Evolutionary conservation across 768 basidiomycete genomes (phyloP), one percentile per base, ranked within the genome.

Genomic region (Trametes maxima): DNA sequence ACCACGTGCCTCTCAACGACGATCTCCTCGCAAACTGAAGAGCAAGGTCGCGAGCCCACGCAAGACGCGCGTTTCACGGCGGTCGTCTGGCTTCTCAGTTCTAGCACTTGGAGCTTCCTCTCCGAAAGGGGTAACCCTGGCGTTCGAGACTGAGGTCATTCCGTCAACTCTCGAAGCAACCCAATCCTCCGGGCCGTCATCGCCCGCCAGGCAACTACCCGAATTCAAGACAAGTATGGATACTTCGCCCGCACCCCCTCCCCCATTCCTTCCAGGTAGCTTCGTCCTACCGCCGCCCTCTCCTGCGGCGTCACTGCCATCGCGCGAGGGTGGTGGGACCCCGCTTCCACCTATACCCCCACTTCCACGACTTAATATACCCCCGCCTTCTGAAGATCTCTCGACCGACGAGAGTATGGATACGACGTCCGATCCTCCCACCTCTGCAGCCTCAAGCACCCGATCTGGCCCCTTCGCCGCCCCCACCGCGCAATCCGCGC

Each of bases 211-310:
- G 28, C 60, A 64, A 39, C 48, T 58, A 17, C 69, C 75, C 17
- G 68, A 63, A 46, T 71, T 74, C 56, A 74, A 72, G 61, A 74
- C 70, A 25, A 68, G 67, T 10, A 62, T 79, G 24, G 67, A 52
- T 1, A 53, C 45, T 2, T 62, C 66, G 1, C 40, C 65, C 13
- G 59, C 52, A 11, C 60, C 79, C 33, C 72, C 78, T 48, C 81
- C 85, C 1, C 77, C 66, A 10, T 57, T 88, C 35, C 79, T 90
- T 22, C 82, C 89, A 3, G 86, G 83, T 11, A 82, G 88, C 14
- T 93, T 93, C 62, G 85, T 89, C 1, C 81, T 93, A 3, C 91
- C 91, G 14, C 90, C 90, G 1, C 90, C 87, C 2, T 90, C 89
- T 8, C 90, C 90, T 14, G 79, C 81, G 21, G 82, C 90, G 1